A percentile compares a stretch with the other conserved stretches of the same genome.
phyloP scores from a whole-genome alignment of 768 basidiomycete genomes.

The Tulasnella sp. region DNA sequence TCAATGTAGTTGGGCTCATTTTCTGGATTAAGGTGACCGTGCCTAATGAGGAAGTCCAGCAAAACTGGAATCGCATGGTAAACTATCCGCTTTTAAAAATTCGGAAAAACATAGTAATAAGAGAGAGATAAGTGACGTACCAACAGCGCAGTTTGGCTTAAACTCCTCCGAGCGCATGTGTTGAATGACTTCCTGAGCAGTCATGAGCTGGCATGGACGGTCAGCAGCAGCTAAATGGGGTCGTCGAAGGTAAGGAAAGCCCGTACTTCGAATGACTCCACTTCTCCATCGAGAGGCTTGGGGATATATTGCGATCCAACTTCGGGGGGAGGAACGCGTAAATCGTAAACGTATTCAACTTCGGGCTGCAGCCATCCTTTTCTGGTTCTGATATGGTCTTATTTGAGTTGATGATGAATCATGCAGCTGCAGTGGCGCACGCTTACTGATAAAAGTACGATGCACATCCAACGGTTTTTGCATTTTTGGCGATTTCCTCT shows the following conservation, averaged over 20 bases:
- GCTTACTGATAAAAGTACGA: constrained; percentile 78
- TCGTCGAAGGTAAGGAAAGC: not conserved
- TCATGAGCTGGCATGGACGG: constrained; percentile 52
- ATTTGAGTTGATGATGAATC: not conserved
- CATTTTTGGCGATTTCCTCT: constrained; percentile 58
- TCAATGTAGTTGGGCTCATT: constrained; percentile 80
- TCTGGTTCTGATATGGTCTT: constrained; percentile 44
- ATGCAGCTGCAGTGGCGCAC: constrained; percentile 23
- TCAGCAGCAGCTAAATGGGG: not conserved
- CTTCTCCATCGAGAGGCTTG: constrained; percentile 84
- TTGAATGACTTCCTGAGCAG: constrained; percentile 56
- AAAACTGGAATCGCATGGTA: constrained; percentile 51
- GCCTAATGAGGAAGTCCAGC: constrained; percentile 83
- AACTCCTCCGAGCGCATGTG: constrained; percentile 70
- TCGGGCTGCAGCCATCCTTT: constrained; percentile 84
- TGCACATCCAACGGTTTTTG: constrained; percentile 61
- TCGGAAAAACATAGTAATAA: constrained; percentile 7
- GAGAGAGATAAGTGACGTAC: constrained; percentile 45
- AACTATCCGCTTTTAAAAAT: not conserved
- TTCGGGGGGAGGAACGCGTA: constrained; percentile 58
- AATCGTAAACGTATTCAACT: constrained; percentile 82
- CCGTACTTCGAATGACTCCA: constrained; percentile 83
- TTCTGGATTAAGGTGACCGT: constrained; percentile 81
- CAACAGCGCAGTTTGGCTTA: constrained; percentile 89
- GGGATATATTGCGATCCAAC: constrained; percentile 49